A percentile compares a stretch with the other conserved stretches of the same genome.
phyloP scores from a whole-genome alignment of 768 basidiomycete genomes.

The Lanmaoa pseudosensibilis region DNA sequence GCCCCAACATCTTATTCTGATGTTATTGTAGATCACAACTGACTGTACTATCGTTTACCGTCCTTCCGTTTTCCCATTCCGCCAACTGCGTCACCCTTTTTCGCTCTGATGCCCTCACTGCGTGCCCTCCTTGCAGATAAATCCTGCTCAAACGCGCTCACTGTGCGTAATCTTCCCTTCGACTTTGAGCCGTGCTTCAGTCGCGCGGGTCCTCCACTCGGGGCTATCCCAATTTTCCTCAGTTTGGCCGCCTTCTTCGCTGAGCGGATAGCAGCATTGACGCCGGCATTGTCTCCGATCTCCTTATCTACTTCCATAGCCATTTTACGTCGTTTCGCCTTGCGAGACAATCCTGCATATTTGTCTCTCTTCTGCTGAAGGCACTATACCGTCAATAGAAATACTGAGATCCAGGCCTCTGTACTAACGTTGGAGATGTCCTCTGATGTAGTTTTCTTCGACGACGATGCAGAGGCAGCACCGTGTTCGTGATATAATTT shows the following conservation, averaged over 20 bases:
- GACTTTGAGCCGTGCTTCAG: slow-evolving; percentile 34
- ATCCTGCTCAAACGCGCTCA: slow-evolving; percentile 60
- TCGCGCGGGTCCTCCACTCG: slow-evolving; percentile 35
- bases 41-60: slow-evolving; percentile 32
- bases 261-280: slow-evolving; percentile 77
- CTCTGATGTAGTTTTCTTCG: slow-evolving; percentile 34
- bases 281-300: slow-evolving; percentile 48
- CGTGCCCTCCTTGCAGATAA: slow-evolving; percentile 43
- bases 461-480: slow-evolving; percentile 40
- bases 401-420: not conserved
- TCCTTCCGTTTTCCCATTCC: slow-evolving; percentile 51
- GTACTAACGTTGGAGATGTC: slow-evolving; percentile 43
- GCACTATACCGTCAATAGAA: slow-evolving; percentile 5
- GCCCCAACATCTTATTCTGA: not conserved
- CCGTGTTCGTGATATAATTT: slow-evolving; percentile 72
- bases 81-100: slow-evolving; percentile 57
- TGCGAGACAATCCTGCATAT: slow-evolving; percentile 81
- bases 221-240: slow-evolving; percentile 67
- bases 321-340: slow-evolving; percentile 84
- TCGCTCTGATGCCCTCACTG: slow-evolving; percentile 64
- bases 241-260: slow-evolving; percentile 81
- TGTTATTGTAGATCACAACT: not conserved
- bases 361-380: slow-evolving; percentile 73
- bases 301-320: slow-evolving; percentile 79
- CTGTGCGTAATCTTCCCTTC: slow-evolving; percentile 33